Base-by-base conservation (phyloP, 2,329 filamentous ascomycete species). In the Exophiala mesophila region DNA sequence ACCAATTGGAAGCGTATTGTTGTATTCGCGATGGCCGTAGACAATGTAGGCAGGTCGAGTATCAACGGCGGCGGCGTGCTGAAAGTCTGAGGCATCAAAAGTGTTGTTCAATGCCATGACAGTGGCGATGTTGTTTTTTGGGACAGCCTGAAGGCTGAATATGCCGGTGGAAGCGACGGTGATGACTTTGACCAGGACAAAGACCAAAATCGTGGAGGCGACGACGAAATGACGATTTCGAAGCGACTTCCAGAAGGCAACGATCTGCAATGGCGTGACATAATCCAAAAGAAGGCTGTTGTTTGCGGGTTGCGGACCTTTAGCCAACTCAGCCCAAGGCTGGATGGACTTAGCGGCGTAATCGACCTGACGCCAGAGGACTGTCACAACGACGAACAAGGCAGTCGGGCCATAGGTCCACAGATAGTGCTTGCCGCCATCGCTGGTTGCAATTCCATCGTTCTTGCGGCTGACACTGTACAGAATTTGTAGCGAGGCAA, bases 281-380 rank as follows among this genome's bases (percentile, higher is more conserved):
- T 52, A 52, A 32, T 52, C 47, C 13, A 52, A 24, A 6, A 52
- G 33, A 34, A 52, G 41, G 21, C 45, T 52, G 34, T 50, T 41
- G n/a, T 33, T 36, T n/a, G 44, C 46, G 10, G 44, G 36, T 26
- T 47, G 43, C 12, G 46, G 46, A 15, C 47, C 35, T 30, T 41
- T 41, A 9, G 46, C 47, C 47, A 50, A 44, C 28, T 50, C 47
- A 19, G 50, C 47, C 47, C 47, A 53, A 17, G 50, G 50, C 17
- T 49, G 49, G 12, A 53, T 47, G 18, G 47, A 50, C 32, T 53
- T 50, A 10, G 46, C 39, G 5, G 50, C 40, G 41, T 47, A 52
- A 32, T 48, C 50, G 16, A 47, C 47, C 21, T 53, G 50, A 16
- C 47, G 47, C 50, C 50, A 52, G 13, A 43, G 32, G n/a, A 52